A percentile compares a stretch with the other conserved stretches of the same genome.
phyloP scores from a whole-genome alignment of 129 eudicot species.

The Heracleum sosnowskyi region DNA sequence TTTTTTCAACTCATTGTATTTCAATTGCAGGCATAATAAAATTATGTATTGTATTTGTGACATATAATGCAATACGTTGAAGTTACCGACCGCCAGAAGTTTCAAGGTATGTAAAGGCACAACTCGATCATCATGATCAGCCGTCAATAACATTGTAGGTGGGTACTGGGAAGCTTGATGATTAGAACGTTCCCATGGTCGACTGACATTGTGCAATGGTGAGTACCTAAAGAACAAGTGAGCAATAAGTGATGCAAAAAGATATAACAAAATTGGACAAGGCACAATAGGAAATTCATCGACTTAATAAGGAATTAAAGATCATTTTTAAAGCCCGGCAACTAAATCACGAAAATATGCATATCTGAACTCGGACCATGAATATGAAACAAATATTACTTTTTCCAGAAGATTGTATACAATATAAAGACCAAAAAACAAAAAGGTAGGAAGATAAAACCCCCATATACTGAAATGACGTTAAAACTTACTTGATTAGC shows the following conservation, averaged over 20 bases:
- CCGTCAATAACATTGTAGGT: conserved; percentile 73
- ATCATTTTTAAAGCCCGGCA: background rate
- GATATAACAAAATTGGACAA: too few species aligned
- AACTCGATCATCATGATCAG: conserved; percentile 96
- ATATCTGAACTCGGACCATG: background rate
- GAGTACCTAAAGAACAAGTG: conserved; percentile 65
- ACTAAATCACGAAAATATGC: background rate
- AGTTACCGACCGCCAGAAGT: conserved; percentile 57
- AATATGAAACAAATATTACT: background rate
- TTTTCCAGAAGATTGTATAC: background rate
- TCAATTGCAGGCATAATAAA: background rate
- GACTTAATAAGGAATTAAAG: too few species aligned
- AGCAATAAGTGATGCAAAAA: too few species aligned
- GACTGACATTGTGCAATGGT: conserved; percentile 77
- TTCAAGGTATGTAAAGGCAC: conserved; percentile 91
- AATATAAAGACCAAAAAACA: background rate
- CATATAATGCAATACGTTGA: background rate
- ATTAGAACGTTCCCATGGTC: conserved; percentile 76
- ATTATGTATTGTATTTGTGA: background rate
- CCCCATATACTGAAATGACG: background rate
- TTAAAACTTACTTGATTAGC: conserved; percentile 70
- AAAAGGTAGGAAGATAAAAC: background rate
- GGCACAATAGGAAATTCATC: too few species aligned
- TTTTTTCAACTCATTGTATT: too few species aligned
- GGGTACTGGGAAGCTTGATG: conserved; percentile 53